These are phyloP conservation scores for Candida tropicalis DNA, from an alignment of 1,139 yeast genomes.

Conservation along the genomic window DNA sequence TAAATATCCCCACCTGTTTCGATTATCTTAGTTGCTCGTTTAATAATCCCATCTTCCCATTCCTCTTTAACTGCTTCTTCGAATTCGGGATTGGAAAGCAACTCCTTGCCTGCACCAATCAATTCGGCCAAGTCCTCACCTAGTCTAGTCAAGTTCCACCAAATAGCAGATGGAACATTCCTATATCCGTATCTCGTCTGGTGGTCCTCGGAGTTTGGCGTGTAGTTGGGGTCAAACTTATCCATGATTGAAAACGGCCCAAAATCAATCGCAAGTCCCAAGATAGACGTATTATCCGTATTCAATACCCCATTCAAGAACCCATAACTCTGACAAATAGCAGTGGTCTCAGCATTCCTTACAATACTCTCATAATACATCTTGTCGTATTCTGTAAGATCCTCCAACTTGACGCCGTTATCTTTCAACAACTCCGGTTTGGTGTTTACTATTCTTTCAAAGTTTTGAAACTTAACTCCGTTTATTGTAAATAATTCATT, in stretches of 20 bases:
- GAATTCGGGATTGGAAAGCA: conserved; percentile 44
- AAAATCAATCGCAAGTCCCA: conserved; percentile 87
- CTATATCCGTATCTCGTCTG: conserved; percentile 71
- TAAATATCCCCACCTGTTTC: conserved; percentile 67
- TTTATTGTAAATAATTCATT: conserved; percentile 56
- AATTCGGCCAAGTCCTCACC: conserved; percentile 86
- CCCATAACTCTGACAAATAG: conserved; percentile 90
- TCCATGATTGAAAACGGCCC: conserved; percentile 96
- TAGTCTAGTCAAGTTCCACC: conserved; percentile 90
- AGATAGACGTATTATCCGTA: conserved; percentile 88
- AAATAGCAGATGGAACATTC: conserved; percentile 81
- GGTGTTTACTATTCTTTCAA: conserved; percentile 20
- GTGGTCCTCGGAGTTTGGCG: conserved; percentile 90
- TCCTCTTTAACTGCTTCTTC: conserved; percentile 44
- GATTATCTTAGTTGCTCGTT: conserved; percentile 67
- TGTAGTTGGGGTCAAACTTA: conserved; percentile 74
- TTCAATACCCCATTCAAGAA: conserved; percentile 92
- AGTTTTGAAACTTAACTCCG: conserved; percentile 38
- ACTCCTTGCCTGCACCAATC: conserved; percentile 65
- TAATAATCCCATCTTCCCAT: conserved; percentile 53
- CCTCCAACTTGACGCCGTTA: conserved; percentile 26
- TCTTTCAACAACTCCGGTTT: conserved; percentile 26
- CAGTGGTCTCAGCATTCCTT: conserved; percentile 77
- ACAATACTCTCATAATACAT: conserved; percentile 70
- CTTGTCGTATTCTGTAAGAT: conserved; percentile 66